phyloP scores from a whole-genome alignment of 2,329 filamentous ascomycete genomes.

The Ophiocordyceps camponoti-rufipedis region DNA sequence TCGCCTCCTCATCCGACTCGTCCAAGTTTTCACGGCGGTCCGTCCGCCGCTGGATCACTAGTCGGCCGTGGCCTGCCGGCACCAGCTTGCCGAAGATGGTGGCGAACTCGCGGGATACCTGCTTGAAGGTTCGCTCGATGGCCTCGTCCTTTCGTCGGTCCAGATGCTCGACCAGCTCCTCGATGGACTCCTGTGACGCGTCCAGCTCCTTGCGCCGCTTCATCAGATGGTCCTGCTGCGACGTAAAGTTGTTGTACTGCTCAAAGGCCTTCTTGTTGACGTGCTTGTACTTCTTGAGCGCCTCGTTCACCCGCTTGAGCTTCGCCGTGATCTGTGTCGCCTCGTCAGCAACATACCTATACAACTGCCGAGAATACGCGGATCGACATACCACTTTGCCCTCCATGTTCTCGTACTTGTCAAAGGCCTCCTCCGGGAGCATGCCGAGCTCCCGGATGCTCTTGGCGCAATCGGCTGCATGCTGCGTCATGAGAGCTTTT shows the following conservation, averaged over 20 bases:
- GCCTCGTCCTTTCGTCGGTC: slow-evolving; percentile 95
- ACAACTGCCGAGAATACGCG: slow-evolving; percentile 4
- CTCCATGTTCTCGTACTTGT: slow-evolving; percentile 72
- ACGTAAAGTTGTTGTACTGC: slow-evolving; percentile 94
- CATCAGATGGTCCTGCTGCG: slow-evolving; percentile 71
- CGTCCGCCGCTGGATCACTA: slow-evolving; percentile 82
- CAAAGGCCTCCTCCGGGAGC: slow-evolving; percentile 82
- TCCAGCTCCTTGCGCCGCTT: slow-evolving; percentile 77
- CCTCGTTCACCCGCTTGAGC: slow-evolving; percentile 80
- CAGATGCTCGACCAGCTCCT: slow-evolving; percentile 79
- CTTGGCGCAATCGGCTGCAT: slow-evolving; percentile 64
- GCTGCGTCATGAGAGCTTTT: slow-evolving; percentile 60
- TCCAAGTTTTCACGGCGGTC: slow-evolving; percentile 44
- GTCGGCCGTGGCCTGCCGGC: slow-evolving; percentile 74
- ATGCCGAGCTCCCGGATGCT: slow-evolving; percentile 89
- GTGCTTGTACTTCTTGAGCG: slow-evolving; percentile 88
- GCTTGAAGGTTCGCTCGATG: slow-evolving; percentile 95
- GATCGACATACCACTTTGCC: slow-evolving; percentile 46
- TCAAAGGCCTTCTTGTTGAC: slow-evolving; percentile 99
- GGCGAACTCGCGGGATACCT: slow-evolving; percentile 85
- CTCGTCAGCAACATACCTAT: too few relatives aligned
- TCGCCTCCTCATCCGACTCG: slow-evolving; percentile 51
- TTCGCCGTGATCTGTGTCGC: slow-evolving; percentile 34
- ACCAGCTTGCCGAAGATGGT: slow-evolving; percentile 90
- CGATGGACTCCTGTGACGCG: slow-evolving; percentile 68